phyloP scores from a whole-genome alignment of 129 eudicot genomes.

The Lactuca sativa region DNA sequence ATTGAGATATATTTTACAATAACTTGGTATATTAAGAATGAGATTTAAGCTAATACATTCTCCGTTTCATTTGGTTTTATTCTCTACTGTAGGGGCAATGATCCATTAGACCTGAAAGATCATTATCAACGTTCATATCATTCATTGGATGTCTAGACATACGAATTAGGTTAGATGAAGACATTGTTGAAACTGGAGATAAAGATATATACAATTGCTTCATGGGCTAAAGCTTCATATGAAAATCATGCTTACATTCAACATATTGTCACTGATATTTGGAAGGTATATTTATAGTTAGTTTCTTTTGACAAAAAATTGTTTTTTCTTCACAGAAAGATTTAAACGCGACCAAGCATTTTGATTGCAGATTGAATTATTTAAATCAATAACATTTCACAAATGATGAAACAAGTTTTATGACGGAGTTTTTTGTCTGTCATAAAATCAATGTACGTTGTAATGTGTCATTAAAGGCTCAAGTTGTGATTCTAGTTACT shows the following conservation, averaged over 20 bases:
- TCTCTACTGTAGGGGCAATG: conserved; percentile 11
- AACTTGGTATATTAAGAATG: too few species aligned
- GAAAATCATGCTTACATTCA: conserved; percentile 27
- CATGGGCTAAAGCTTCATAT: conserved; percentile 26
- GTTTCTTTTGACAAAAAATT: too few species aligned
- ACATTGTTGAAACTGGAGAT: conserved; percentile 14
- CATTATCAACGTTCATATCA: conserved; percentile 15
- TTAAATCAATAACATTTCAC: not conserved
- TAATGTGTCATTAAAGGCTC: too few species aligned
- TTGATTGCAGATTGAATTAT: conserved; percentile 46
- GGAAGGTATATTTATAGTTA: conserved; percentile 17
- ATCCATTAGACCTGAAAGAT: conserved; percentile 11
- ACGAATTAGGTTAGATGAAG: conserved; percentile 25
- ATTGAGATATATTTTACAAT: too few species aligned
- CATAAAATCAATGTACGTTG: too few species aligned
- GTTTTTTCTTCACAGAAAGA: not conserved
- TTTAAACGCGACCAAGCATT: not conserved
- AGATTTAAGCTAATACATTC: too few species aligned
- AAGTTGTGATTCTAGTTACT: too few species aligned
- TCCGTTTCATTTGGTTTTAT: too few species aligned
- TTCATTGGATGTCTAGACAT: conserved; percentile 17
- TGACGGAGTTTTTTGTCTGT: too few species aligned
- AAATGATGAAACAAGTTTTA: too few species aligned
- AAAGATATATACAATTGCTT: conserved; percentile 17
- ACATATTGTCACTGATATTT: conserved; percentile 12